Percentiles rank a stretch among this genome's conserved stretches.
phyloP scores from a whole-genome alignment of 2,329 filamentous ascomycete genomes.

The Stagonosporopsis chrysanthemi region DNA sequence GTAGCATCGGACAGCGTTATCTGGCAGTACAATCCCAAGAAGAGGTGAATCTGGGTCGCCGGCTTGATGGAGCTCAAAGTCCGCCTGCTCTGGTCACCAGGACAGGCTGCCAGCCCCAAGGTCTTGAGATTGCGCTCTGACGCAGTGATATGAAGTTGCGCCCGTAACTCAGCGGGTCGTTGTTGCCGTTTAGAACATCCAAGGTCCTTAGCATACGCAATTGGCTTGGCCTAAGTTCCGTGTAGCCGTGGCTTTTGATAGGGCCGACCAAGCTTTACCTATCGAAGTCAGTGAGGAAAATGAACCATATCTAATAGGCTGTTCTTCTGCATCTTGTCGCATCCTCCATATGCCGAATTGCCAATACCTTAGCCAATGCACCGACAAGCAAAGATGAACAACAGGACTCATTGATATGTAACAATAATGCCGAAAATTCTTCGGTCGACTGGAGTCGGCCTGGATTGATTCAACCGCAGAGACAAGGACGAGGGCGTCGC shows the following conservation, averaged over 20 bases:
- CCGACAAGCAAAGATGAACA: background rate
- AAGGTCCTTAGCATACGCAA: conserved; percentile 20
- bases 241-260: conserved; percentile 1
- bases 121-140: background rate
- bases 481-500: background rate
- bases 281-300: background rate
- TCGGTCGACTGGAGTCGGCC: background rate
- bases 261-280: background rate
- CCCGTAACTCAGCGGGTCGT: background rate
- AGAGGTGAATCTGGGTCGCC: background rate
- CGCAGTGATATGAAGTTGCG: background rate
- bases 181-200: background rate
- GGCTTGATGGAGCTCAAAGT: background rate
- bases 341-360: background rate
- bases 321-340: background rate
- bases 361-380: background rate
- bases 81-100: background rate
- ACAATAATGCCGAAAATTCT: background rate
- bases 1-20: background rate
- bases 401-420: background rate
- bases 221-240: conserved; percentile 10
- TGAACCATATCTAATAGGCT: background rate
- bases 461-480: background rate
- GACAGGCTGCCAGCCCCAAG: background rate
- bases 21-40: background rate